These are phyloP conservation scores for Wallacemonas rigidus DNA, from an alignment of 208 protist species.

Conservation along the genomic window DNA sequence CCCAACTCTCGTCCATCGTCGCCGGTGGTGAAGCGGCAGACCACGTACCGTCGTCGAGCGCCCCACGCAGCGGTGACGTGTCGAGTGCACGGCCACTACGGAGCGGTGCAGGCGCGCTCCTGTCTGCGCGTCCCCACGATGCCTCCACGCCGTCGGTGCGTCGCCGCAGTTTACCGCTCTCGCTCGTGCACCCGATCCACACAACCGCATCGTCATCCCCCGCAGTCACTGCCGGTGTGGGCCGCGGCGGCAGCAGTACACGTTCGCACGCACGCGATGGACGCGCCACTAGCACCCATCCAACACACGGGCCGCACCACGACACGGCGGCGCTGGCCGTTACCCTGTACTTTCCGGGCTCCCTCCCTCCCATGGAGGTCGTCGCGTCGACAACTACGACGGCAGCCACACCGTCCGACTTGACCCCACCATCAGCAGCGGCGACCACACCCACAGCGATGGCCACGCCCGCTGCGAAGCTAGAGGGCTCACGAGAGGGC, in stretches of 20 bases:
- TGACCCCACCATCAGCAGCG: not conserved
- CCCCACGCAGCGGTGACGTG: not conserved
- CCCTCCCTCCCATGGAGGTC: not conserved
- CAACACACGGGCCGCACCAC: not conserved
- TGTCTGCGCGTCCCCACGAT: conserved; percentile 5
- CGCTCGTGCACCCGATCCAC: not conserved
- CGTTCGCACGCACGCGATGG: not conserved
- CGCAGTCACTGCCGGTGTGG: not conserved
- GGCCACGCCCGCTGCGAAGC: not conserved
- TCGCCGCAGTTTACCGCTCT: conserved; percentile 5
- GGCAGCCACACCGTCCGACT: too few species aligned
- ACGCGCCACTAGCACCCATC: not conserved
- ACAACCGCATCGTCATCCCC: not conserved
- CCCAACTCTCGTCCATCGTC: not conserved
- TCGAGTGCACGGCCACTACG: not conserved
- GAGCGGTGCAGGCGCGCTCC: not conserved
- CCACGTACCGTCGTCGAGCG: not conserved
- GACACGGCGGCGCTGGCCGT: not conserved
- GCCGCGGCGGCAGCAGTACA: not conserved
- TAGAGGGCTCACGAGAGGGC: not conserved
- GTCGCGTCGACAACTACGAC: not conserved
- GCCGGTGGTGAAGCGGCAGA: not conserved
- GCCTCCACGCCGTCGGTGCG: not conserved
- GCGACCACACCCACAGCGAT: not conserved
- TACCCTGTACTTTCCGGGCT: conserved; percentile 17